These are phyloP conservation scores for Phellopilus nigrolimitatus DNA, from an alignment of 1,284 basidiomycete genomes.

Conservation along the genomic window DNA sequence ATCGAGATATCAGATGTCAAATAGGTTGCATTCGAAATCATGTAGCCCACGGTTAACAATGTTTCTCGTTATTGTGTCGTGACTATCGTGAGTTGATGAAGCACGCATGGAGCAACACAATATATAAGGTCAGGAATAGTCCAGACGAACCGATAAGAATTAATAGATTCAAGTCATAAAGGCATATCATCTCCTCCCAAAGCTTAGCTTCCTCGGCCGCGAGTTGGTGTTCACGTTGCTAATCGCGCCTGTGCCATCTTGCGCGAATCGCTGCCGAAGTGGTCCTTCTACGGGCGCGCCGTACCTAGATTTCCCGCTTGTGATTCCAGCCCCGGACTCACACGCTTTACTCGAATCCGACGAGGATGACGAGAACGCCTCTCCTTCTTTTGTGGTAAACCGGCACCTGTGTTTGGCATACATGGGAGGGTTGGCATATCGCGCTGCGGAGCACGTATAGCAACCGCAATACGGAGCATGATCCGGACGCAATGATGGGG, in stretches of 20 bases:
- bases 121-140: no score
- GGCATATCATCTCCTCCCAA: constrained; percentile 18
- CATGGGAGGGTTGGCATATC: constrained; percentile 13
- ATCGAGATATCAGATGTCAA: no score
- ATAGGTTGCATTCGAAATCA: no score
- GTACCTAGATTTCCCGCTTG: constrained; percentile 24
- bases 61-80: no score
- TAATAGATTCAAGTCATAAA: neutral
- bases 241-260: constrained; percentile 27
- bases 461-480: constrained; percentile 25
- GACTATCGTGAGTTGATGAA: no score
- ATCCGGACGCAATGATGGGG: constrained; percentile 14
- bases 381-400: constrained; percentile 33
- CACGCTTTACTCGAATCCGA: constrained; percentile 25
- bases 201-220: constrained; percentile 17
- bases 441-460: constrained; percentile 22
- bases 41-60: no score
- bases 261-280: constrained; percentile 44
- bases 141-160: no score
- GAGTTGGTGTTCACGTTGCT: constrained; percentile 29
- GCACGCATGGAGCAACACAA: no score
- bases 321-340: constrained; percentile 17
- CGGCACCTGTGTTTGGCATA: constrained; percentile 11
- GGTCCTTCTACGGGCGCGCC: constrained; percentile 30
- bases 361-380: constrained; percentile 43